Conservation (phyloP, 2,329 filamentous ascomycete genomes). For the Periglandula ipomoeae region DNA sequence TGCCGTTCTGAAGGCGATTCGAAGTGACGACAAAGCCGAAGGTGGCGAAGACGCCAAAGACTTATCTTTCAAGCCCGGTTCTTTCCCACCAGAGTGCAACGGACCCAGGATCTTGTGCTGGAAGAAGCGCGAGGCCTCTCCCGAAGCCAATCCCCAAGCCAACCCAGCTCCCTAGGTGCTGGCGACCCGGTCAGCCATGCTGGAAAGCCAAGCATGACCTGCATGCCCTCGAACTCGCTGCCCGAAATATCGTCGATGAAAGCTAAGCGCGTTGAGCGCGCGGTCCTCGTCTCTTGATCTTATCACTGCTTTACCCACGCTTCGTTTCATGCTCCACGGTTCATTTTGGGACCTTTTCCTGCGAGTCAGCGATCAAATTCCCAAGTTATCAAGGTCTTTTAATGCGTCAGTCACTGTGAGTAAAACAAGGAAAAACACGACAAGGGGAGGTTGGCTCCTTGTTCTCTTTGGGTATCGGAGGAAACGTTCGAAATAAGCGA, state of each 20-base stretch:
- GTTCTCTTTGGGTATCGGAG: not conserved
- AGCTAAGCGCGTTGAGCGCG: not conserved
- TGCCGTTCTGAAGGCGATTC: constrained; percentile 23
- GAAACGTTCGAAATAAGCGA: not conserved
- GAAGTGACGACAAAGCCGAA: constrained; percentile 2
- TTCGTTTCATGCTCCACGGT: not conserved
- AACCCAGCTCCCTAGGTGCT: constrained; percentile 22
- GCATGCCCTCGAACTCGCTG: constrained; percentile 17
- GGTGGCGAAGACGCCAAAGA: constrained; percentile 12
- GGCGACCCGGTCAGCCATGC: constrained; percentile 30
- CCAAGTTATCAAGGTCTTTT: not conserved
- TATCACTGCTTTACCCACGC: not conserved
- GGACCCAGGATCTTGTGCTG: constrained; percentile 6
- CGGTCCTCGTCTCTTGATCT: not conserved
- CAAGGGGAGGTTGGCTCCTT: not conserved
- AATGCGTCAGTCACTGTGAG: not conserved
- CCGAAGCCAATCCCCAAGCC: constrained; percentile 12
- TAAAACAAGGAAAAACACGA: not conserved
- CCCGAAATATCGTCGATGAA: constrained; percentile 17
- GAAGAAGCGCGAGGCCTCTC: constrained; percentile 11
- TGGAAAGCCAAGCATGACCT: constrained; percentile 30
- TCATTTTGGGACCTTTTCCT: not conserved
- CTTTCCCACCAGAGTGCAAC: constrained; percentile 12
- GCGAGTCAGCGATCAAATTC: not conserved
- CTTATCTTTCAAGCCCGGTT: constrained; percentile 20